Conservation (phyloP, 306 rosid genomes). For the Cucurbita maxima region DNA sequence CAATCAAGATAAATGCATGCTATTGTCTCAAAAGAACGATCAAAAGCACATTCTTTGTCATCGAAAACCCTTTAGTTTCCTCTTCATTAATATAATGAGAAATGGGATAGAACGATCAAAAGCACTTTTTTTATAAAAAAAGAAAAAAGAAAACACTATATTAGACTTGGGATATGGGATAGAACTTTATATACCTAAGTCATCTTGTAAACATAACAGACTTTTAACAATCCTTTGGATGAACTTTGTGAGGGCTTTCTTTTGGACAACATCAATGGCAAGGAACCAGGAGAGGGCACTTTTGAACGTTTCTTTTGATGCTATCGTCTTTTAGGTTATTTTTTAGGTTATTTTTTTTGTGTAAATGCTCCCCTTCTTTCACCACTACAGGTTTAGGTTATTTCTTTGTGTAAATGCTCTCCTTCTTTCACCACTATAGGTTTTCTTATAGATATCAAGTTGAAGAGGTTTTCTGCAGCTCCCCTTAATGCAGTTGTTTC, state of each 20-base stretch:
- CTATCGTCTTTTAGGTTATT: not conserved
- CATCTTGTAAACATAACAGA: too few species aligned
- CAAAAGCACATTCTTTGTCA: not conserved
- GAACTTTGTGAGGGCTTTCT: too few species aligned
- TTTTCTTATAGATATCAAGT: not conserved
- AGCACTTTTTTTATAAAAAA: too few species aligned
- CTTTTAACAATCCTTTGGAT: too few species aligned
- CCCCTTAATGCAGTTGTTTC: not conserved
- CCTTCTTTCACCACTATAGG: not conserved
- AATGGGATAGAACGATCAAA: too few species aligned
- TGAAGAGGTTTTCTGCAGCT: not conserved
- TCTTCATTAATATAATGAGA: too few species aligned
- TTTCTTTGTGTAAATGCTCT: not conserved
- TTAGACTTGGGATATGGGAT: too few species aligned
- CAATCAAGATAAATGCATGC: not conserved
- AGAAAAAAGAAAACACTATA: too few species aligned
- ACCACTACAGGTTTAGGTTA: not conserved
- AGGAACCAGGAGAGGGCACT: too few species aligned
- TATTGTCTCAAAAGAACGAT: not conserved
- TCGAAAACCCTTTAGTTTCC: not conserved
- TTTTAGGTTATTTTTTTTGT: not conserved
- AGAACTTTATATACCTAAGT: too few species aligned
- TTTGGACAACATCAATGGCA: too few species aligned
- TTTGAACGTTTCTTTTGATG: not conserved
- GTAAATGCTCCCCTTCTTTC: not conserved